phyloP scores from a whole-genome alignment of 176 grass and related monocot species.

The Areca catechu region DNA sequence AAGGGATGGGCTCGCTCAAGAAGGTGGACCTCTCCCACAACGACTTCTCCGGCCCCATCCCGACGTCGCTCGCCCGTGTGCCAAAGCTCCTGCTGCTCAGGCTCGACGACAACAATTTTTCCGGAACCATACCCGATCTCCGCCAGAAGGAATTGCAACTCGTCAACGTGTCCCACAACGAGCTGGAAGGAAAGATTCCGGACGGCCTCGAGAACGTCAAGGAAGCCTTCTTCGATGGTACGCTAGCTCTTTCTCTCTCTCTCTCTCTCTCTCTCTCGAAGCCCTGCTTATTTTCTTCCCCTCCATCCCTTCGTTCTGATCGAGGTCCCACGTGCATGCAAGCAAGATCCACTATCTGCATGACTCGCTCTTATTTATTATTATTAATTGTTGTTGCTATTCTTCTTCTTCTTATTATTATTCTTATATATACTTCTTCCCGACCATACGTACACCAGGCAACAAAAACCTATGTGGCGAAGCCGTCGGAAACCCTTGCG shows the following conservation, averaged over 20 bases:
- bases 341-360: too few relatives aligned
- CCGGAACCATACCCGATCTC: conserved; percentile 56
- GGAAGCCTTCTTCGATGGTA: conserved; percentile 39
- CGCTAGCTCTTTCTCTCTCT: neutral
- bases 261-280: too few relatives aligned
- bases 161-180: conserved; percentile 50
- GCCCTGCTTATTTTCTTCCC: too few relatives aligned
- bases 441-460: conserved; percentile 26
- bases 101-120: conserved; percentile 59
- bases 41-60: conserved; percentile 56
- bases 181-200: conserved; percentile 64
- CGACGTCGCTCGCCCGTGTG: conserved; percentile 45
- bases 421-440: too few relatives aligned
- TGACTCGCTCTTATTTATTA: too few relatives aligned
- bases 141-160: conserved; percentile 28
- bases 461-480: conserved; percentile 70
- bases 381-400: too few relatives aligned
- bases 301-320: too few relatives aligned
- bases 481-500: conserved; percentile 37
- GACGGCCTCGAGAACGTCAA: conserved; percentile 29
- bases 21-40: conserved; percentile 56
- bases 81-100: conserved; percentile 52
- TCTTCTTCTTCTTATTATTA: too few relatives aligned
- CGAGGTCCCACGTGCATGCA: too few relatives aligned
- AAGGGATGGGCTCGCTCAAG: conserved; percentile 62